Percentiles rank a stretch among this genome's conserved stretches.
phyloP scores from a whole-genome alignment of 1,284 basidiomycete species.

The Hortiboletus rubellus region DNA sequence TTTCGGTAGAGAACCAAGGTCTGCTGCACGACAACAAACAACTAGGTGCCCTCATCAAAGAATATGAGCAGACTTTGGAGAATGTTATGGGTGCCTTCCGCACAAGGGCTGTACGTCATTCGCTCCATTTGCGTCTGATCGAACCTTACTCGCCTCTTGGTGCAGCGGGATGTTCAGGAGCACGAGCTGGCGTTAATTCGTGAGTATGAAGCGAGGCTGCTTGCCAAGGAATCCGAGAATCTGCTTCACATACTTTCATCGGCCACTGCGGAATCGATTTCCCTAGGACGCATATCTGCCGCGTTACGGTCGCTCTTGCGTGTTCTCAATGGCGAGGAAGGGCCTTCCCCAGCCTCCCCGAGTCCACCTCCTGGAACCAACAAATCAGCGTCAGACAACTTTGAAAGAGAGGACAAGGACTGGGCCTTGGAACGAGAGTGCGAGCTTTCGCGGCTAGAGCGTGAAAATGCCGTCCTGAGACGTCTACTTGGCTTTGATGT shows the following conservation, averaged over 20 bases:
- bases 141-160: background rate
- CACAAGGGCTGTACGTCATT: conserved; percentile 77
- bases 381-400: conserved; percentile 10
- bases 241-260: conserved; percentile 60
- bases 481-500: conserved; percentile 57
- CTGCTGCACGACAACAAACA: conserved; percentile 96
- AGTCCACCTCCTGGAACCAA: conserved; percentile 5
- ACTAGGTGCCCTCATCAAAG: conserved; percentile 85
- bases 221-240: conserved; percentile 74
- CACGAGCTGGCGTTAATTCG: conserved; percentile 89
- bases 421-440: conserved; percentile 84
- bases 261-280: conserved; percentile 65
- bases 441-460: conserved; percentile 80
- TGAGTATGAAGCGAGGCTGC: conserved; percentile 86
- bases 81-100: conserved; percentile 94
- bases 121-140: conserved; percentile 4
- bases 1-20: conserved; percentile 83
- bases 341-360: conserved; percentile 4
- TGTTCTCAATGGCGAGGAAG: conserved; percentile 72
- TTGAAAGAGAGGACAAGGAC: conserved; percentile 46
- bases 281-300: conserved; percentile 72
- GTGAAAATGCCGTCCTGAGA: conserved; percentile 81
- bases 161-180: conserved; percentile 89
- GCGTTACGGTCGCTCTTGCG: conserved; percentile 76
- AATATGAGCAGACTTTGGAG: conserved; percentile 96